Evolutionary conservation across 768 basidiomycete species (phyloP), one percentile per base, ranked within the genome.

Genomic region (Cyclocybe aegerita): DNA sequence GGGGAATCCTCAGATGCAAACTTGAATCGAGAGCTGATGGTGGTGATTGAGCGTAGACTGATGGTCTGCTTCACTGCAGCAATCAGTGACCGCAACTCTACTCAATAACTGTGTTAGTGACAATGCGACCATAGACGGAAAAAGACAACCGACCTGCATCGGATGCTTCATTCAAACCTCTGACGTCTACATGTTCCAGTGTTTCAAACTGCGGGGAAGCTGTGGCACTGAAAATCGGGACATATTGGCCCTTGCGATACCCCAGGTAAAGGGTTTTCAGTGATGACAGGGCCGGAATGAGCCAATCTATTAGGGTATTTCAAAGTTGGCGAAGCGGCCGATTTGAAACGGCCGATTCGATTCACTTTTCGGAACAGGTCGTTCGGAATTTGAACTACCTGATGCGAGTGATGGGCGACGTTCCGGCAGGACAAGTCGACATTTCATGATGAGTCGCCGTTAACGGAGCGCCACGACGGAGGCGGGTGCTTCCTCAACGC

Each of bases 271-370:
- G 39, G 1, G 11, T 49, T 42, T 33, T 23, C 9, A 49, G 48
- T n/a, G 40, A 33, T 23, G 39, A 39, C 12, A 41, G 39, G 8
- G 48, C 48, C 23, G 48, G 48, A 9, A 41, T 16, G 30, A 49
- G 38, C 48, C 48, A 49, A 10, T n/a, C n/a, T n/a, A n/a, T n/a
- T n/a, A n/a, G n/a, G n/a, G n/a, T n/a, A n/a, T n/a, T n/a, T n/a
- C n/a, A n/a, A n/a, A n/a, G n/a, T n/a, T n/a, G n/a, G n/a, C n/a
- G n/a, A n/a, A n/a, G n/a, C n/a, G n/a, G n/a, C n/a, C n/a, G n/a
- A n/a, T n/a, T n/a, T n/a, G n/a, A n/a, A n/a, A n/a, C n/a, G n/a
- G n/a, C n/a, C n/a, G n/a, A n/a, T n/a, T n/a, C n/a, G n/a, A n/a
- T n/a, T n/a, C n/a, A n/a, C n/a, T n/a, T n/a, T n/a, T n/a, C n/a